Conservation (phyloP, 2,329 filamentous ascomycete genomes). For the Ambrosiella cleistominuta region DNA sequence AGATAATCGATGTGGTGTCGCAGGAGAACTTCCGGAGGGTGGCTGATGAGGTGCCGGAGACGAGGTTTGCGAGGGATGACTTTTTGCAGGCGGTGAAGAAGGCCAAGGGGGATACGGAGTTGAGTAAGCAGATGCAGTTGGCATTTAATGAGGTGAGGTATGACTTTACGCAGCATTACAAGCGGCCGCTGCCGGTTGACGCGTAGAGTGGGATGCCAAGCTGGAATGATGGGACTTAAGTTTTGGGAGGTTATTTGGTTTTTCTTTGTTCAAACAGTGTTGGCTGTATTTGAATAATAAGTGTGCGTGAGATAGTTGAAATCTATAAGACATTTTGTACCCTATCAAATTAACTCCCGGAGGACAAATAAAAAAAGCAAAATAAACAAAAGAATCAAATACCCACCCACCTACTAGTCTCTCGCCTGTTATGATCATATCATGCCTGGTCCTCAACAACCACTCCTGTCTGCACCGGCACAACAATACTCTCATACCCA, state of each 20-base stretch:
- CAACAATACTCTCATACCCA: background rate
- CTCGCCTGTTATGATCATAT: too few species aligned
- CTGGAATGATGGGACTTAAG: background rate
- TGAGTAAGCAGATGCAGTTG: slow-evolving; percentile 21
- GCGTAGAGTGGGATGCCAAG: background rate
- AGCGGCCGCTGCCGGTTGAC: slow-evolving; percentile 6
- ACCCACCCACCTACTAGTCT: too few species aligned
- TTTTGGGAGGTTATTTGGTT: background rate
- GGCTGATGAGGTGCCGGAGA: slow-evolving; percentile 23
- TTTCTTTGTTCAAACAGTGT: too few species aligned
- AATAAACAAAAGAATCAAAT: too few species aligned
- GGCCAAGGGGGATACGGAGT: slow-evolving; percentile 20
- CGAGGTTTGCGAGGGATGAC: slow-evolving; percentile 22
- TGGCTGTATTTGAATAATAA: background rate
- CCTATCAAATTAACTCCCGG: too few species aligned
- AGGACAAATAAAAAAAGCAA: too few species aligned
- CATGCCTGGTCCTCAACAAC: too few species aligned
- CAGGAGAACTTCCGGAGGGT: slow-evolving; percentile 28
- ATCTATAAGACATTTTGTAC: too few species aligned
- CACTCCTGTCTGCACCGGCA: background rate
- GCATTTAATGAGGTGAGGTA: slow-evolving; percentile 23
- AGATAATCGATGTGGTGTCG: slow-evolving; percentile 26
- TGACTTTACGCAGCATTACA: slow-evolving; percentile 29
- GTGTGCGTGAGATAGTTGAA: too few species aligned
- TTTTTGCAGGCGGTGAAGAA: slow-evolving; percentile 24